These are phyloP conservation scores for Solanum boliviense DNA, from an alignment of 257 asterid genomes.

Conservation along the genomic window DNA sequence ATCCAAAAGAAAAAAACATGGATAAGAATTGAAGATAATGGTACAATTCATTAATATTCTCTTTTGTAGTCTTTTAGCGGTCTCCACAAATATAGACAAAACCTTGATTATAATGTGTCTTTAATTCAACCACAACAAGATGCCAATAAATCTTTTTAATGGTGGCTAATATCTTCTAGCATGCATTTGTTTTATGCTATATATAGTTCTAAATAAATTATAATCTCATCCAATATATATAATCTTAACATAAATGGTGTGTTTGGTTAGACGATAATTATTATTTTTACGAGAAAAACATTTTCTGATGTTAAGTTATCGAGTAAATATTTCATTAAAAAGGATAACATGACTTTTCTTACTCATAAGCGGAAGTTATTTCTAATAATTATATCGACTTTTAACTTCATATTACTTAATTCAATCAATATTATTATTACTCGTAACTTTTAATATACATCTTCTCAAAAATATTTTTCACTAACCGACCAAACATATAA, in stretches of 20 bases:
- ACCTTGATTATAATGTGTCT: not conserved
- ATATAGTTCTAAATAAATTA: not conserved
- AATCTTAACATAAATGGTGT: not conserved
- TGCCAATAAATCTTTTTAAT: not conserved
- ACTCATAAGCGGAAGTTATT: not conserved
- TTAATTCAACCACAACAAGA: not conserved
- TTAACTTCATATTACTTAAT: not conserved
- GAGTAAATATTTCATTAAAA: not conserved
- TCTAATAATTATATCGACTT: no score
- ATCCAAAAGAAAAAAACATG: not conserved
- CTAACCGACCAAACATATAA: not conserved
- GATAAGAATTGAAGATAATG: not conserved
- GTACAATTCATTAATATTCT: not conserved
- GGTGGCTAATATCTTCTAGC: not conserved
- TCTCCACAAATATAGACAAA: not conserved
- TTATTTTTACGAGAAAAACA: not conserved
- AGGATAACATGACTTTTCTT: not conserved
- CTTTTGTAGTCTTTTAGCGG: not conserved
- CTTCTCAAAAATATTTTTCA: rapidly evolving
- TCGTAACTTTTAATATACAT: not conserved
- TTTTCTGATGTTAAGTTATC: not conserved
- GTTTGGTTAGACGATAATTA: not conserved
- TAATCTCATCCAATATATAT: not conserved
- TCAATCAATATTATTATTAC: not conserved
- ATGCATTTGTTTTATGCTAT: not conserved